Conservation (phyloP, 2,329 filamentous ascomycete species). For the Parastagonospora avenae region DNA sequence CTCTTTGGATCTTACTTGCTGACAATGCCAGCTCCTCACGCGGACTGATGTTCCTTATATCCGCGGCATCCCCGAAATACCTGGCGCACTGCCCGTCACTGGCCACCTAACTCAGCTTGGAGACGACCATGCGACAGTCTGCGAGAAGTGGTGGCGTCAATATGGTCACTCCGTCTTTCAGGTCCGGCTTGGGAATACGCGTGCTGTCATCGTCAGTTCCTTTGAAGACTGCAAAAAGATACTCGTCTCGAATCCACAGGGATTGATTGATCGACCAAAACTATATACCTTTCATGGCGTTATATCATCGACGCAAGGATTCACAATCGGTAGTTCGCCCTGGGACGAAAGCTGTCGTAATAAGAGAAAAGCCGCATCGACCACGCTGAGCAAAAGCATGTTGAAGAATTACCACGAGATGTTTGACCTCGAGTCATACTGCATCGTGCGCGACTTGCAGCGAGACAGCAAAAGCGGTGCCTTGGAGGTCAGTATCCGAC, state of each 20-base stretch:
- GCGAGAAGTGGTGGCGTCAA: conserved; percentile 57
- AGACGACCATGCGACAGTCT: conserved; percentile 59
- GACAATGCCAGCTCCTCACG: conserved; percentile 13
- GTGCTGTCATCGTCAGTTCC: conserved; percentile 59
- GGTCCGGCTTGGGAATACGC: conserved; percentile 59
- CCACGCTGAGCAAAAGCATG: conserved; percentile 53
- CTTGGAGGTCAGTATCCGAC: conserved; percentile 53
- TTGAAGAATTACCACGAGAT: conserved; percentile 58
- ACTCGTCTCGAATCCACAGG: conserved; percentile 56
- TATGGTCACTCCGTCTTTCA: conserved; percentile 57
- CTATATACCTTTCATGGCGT: conserved; percentile 61
- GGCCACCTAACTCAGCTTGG: conserved; percentile 59
- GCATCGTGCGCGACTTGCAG: conserved; percentile 55
- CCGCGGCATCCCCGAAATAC: conserved; percentile 56
- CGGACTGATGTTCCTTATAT: conserved; percentile 58
- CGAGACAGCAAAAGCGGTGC: conserved; percentile 51
- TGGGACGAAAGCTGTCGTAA: conserved; percentile 61
- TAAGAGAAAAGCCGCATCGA: conserved; percentile 58
- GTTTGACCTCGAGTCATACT: conserved; percentile 60
- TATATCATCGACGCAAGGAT: conserved; percentile 56
- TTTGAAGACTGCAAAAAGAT: conserved; percentile 60
- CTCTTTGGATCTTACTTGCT: background rate
- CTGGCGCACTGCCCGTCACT: conserved; percentile 56
- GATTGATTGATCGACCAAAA: conserved; percentile 57
- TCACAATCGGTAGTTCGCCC: conserved; percentile 60